Conservation (phyloP, 2,329 filamentous ascomycete species). For the Dactylonectria macrodidyma region DNA sequence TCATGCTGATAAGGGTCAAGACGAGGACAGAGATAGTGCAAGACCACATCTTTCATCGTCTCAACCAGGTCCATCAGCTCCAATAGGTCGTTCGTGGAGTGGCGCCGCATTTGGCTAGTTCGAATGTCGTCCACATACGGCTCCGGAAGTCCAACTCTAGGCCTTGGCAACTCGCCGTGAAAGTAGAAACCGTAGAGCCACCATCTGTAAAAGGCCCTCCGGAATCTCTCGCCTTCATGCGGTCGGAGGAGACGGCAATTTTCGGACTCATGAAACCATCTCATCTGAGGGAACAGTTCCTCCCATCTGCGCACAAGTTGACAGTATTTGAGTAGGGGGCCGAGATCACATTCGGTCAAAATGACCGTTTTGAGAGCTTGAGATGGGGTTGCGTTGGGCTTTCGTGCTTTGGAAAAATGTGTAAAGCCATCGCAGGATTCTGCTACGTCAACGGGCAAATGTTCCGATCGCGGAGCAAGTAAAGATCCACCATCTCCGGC, state of each 20-base stretch:
- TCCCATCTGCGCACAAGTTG: conserved; percentile 57
- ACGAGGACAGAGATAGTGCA: conserved; percentile 63
- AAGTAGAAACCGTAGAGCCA: conserved; percentile 69
- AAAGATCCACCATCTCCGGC: conserved; percentile 50
- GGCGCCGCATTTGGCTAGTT: conserved; percentile 59
- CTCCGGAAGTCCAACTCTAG: conserved; percentile 55
- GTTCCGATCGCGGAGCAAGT: conserved; percentile 38
- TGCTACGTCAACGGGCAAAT: conserved; percentile 19
- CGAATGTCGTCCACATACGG: conserved; percentile 58
- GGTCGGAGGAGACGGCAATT: conserved; percentile 60
- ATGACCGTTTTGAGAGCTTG: conserved; percentile 44
- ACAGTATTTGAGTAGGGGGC: conserved; percentile 53
- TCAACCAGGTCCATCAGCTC: conserved; percentile 63
- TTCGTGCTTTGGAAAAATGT: conserved; percentile 42
- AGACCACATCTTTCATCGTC: conserved; percentile 61
- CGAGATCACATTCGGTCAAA: conserved; percentile 53
- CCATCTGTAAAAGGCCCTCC: conserved; percentile 67
- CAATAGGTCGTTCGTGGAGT: conserved; percentile 60
- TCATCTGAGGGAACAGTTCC: conserved; percentile 58
- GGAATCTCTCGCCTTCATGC: conserved; percentile 62
- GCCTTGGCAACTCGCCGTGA: conserved; percentile 60
- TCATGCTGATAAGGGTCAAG: conserved; percentile 55
- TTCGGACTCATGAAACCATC: conserved; percentile 63
- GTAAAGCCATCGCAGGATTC: conserved; percentile 38
- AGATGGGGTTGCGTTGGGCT: conserved; percentile 18